These are phyloP conservation scores for Ophiostoma tasmaniense DNA, from an alignment of 2,329 filamentous ascomycete species.

Conservation along the genomic window DNA sequence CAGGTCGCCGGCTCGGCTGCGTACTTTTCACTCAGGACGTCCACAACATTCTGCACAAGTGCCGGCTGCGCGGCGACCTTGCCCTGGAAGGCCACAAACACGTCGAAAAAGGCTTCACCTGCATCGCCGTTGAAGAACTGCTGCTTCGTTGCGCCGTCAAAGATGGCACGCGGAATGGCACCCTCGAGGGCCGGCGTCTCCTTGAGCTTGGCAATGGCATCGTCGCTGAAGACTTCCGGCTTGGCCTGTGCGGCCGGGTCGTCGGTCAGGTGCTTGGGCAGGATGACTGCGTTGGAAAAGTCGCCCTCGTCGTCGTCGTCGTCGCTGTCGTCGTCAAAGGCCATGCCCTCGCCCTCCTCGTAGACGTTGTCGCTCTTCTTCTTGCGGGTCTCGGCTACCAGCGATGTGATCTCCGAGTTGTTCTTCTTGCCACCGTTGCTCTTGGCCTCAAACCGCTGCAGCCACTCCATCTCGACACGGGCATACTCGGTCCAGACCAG, in stretches of 20 bases:
- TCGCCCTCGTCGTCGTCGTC: slow-evolving; percentile 41
- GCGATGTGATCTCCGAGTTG: slow-evolving; percentile 5
- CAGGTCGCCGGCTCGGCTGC: slow-evolving; percentile 55
- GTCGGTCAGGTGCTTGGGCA: slow-evolving; percentile 38
- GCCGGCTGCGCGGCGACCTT: slow-evolving; percentile 54
- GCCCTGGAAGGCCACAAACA: slow-evolving; percentile 60
- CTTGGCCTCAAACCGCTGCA: slow-evolving; percentile 46
- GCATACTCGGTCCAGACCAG: slow-evolving; percentile 84
- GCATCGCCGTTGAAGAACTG: slow-evolving; percentile 58
- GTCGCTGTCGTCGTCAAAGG: slow-evolving; percentile 38
- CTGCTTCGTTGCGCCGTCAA: slow-evolving; percentile 76
- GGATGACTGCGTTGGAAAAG: slow-evolving; percentile 36
- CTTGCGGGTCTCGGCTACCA: slow-evolving; percentile 27
- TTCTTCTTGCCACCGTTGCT: slow-evolving; percentile 54
- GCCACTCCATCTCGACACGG: slow-evolving; percentile 84
- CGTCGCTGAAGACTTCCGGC: slow-evolving; percentile 38
- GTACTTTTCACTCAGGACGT: slow-evolving; percentile 50
- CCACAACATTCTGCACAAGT: slow-evolving; percentile 67
- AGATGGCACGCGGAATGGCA: slow-evolving; percentile 89
- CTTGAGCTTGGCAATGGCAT: slow-evolving; percentile 39
- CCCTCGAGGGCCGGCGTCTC: slow-evolving; percentile 79
- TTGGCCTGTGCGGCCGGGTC: slow-evolving; percentile 24
- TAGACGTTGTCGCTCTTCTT: slow-evolving; percentile 35
- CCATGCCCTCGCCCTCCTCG: slow-evolving; percentile 37
- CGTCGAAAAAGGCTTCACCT: slow-evolving; percentile 69